Evolutionary conservation across 2,329 filamentous ascomycete genomes (phyloP).

Genomic region (Fusarium sp.): DNA sequence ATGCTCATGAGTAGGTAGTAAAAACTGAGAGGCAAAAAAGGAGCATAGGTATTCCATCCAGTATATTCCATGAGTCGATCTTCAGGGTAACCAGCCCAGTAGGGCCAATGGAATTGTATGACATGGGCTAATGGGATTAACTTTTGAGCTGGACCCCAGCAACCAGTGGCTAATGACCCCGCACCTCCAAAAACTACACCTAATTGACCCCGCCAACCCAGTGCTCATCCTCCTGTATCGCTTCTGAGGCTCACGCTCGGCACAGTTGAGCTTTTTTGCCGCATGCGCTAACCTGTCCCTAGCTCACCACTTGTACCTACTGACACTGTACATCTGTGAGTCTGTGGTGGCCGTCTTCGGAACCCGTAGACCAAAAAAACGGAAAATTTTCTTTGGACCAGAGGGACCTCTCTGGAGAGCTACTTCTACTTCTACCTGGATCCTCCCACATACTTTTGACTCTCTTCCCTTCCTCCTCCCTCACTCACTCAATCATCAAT

Average conservation of each 20-base stretch:
- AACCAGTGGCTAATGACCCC: constrained; percentile 33
- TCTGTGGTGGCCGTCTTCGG: constrained; percentile 28
- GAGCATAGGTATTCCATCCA: not conserved
- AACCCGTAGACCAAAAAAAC: constrained; percentile 24
- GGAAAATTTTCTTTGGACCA: constrained; percentile 25
- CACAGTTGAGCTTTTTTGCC: constrained; percentile 29
- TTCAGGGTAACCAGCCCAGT: constrained; percentile 21
- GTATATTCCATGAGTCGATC: not conserved
- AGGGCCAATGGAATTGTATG: constrained; percentile 1
- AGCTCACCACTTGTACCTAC: constrained; percentile 7
- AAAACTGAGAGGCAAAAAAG: not conserved
- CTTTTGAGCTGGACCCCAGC: constrained; percentile 20
- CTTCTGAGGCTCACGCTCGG: constrained; percentile 22
- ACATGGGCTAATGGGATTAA: constrained; percentile 1
- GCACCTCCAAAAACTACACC: constrained; percentile 35
- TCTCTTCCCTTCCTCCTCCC: constrained; percentile 17
- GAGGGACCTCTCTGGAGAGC: constrained; percentile 21
- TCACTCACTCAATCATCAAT: constrained; percentile 13
- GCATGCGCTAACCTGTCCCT: constrained; percentile 12
- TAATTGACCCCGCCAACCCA: constrained; percentile 24
- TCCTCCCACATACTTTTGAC: constrained; percentile 28
- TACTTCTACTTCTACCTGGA: constrained; percentile 28
- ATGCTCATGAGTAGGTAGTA: not conserved
- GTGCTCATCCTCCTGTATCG: constrained; percentile 9
- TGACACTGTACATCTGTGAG: not conserved